phyloP scores from a whole-genome alignment of 2,329 filamentous ascomycete genomes.

The Zymoseptoria passerinii region DNA sequence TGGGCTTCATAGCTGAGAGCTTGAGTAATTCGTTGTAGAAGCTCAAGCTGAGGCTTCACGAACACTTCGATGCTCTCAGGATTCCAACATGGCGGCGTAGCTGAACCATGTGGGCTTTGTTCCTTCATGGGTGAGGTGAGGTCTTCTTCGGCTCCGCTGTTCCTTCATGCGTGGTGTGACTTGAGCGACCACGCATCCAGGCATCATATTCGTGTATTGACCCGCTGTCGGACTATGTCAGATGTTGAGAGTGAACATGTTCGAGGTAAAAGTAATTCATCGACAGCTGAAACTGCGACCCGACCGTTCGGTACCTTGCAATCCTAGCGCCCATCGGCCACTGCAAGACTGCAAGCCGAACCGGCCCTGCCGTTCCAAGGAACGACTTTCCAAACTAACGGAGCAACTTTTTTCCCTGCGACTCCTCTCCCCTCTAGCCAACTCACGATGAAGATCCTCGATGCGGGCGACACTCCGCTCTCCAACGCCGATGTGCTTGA shows the following conservation, averaged over 20 bases:
- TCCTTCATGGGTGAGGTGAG: background rate
- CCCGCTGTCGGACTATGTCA: background rate
- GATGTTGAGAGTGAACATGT: too few species aligned
- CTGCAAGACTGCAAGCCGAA: background rate
- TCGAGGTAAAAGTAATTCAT: background rate
- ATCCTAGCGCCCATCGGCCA: background rate
- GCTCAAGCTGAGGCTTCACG: background rate
- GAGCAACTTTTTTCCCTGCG: background rate
- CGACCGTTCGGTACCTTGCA: background rate
- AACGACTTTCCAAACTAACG: background rate
- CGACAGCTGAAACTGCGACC: background rate
- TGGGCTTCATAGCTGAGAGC: background rate
- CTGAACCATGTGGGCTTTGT: background rate
- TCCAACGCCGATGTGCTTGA: slow-evolving; percentile 30
- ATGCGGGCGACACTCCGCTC: slow-evolving; percentile 29
- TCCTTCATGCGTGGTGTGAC: background rate
- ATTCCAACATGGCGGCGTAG: background rate
- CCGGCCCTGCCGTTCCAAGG: background rate
- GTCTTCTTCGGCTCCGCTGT: background rate
- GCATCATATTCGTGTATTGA: background rate
- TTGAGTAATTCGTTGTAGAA: background rate
- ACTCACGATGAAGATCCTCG: slow-evolving; percentile 27
- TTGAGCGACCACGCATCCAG: background rate
- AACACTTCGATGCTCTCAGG: background rate
- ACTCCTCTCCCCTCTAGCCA: background rate